Percentiles rank a stretch among this genome's conserved stretches.
These are phyloP conservation scores for Croton laevigatus DNA, from an alignment of 441 rosid species.

Conservation along the genomic window DNA sequence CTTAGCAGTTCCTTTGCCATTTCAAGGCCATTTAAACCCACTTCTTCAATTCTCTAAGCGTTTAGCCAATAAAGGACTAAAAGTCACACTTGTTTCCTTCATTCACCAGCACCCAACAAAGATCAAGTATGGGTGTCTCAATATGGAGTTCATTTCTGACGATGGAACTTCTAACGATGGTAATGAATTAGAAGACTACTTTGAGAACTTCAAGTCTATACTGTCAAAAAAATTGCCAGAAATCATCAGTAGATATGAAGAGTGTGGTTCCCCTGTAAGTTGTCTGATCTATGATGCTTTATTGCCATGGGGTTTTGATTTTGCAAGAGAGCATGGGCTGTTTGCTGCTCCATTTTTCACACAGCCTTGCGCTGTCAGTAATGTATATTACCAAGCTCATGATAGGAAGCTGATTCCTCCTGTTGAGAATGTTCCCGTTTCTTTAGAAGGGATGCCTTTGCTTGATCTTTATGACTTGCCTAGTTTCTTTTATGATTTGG, in stretches of 20 bases:
- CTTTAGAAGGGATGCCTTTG: neutral
- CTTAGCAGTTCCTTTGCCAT: constrained; percentile 19
- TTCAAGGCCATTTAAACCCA: constrained; percentile 34
- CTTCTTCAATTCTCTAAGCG: constrained; percentile 33
- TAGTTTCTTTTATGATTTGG: constrained; percentile 13
- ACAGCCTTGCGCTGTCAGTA: constrained; percentile 2
- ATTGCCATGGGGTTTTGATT: constrained; percentile 7
- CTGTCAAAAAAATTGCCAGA: constrained; percentile 24
- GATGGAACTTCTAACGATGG: neutral
- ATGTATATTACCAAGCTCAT: neutral
- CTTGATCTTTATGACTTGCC: constrained; percentile 63
- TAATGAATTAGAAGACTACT: constrained; percentile 9
- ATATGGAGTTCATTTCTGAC: neutral
- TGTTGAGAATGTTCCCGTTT: neutral
- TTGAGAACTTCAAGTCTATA: neutral
- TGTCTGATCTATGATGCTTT: constrained; percentile 35
- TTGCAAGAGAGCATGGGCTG: constrained; percentile 1
- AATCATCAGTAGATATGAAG: constrained; percentile 14
- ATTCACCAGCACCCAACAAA: neutral
- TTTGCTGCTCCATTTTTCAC: constrained; percentile 2
- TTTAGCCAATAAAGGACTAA: constrained; percentile 11
- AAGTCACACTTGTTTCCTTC: constrained; percentile 1
- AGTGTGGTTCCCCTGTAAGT: constrained; percentile 17
- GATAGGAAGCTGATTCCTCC: neutral
- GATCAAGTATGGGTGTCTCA: neutral